Evolutionary conservation across 1,139 yeast genomes (phyloP), one percentile per base, ranked within the genome.

Genomic region (Waltiozyma sp.): DNA sequence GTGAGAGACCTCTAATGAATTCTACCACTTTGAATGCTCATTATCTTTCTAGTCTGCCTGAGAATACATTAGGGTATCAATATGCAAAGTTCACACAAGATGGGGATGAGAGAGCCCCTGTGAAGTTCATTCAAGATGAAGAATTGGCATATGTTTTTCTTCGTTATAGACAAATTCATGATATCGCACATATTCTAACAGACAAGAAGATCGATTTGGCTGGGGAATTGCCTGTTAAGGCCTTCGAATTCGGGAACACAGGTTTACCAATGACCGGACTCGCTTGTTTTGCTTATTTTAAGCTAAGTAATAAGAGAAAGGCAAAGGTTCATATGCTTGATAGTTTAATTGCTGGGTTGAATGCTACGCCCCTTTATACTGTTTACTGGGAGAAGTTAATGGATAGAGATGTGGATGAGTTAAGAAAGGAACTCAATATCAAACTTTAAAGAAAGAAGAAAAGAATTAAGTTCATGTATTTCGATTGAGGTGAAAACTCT

Each of bases 261-360:
- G 95, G 96, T 2, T 76, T 93, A 40, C 97, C 97, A 18, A 89
- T 93, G 93, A 89, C 96, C 10, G 95, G 95, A 0, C 63, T 93
- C 43, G 93, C 96, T 0, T 54, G 86, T 23, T 75, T 87, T 53
- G 96, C 96, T 2, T 96, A 96, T 1, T 71, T 85, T 56, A 69
- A 87, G 47, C 69, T 91, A 44, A 75, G 73, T 45, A 63, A 72
- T 14, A 66, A 69, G 50, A 70, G 69, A 53, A 72, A 72, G 52
- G 59, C 65, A 19, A 62, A 60, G 49, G 64, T 58, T 23, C 61
- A 79, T 28, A 62, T 78, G 48, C 66, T 74, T 50, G 71, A 72
- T 38, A 73, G 82, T 6, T 89, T 87, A 59, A 73, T 89, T 51
- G 80, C 83, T 47, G 96, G 96, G 2, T 64, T 80, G 43, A 70